Percentiles rank a stretch among this genome's conserved stretches.
Evolutionary conservation across 2,329 filamentous ascomycete genomes (phyloP).

Genomic region (Trichoderma koningiopsis): DNA sequence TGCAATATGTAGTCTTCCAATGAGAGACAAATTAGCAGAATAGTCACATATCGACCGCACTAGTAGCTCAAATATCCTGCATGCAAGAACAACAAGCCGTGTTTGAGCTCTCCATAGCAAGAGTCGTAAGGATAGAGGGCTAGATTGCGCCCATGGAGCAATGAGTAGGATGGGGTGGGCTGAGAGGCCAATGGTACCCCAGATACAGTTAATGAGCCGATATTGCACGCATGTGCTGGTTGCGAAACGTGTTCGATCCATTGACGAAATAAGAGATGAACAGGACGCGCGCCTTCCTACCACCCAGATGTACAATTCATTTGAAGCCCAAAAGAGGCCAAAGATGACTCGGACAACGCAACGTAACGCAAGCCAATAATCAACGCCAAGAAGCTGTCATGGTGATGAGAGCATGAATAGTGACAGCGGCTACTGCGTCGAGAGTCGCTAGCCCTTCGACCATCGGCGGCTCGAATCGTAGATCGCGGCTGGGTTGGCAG

Average conservation of each 20-base stretch:
- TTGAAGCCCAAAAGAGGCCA: neutral
- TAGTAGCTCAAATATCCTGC: slow-evolving; percentile 11
- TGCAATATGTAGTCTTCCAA: neutral
- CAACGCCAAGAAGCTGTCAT: neutral
- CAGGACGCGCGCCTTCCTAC: neutral
- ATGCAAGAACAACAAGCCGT: slow-evolving; percentile 12
- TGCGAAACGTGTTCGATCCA: neutral
- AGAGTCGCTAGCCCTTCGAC: neutral
- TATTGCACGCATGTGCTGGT: neutral
- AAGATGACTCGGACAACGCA: neutral
- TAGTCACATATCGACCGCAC: slow-evolving; percentile 19
- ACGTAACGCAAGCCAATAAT: neutral
- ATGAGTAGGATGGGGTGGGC: neutral
- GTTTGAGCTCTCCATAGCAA: neutral
- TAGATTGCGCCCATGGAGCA: slow-evolving; percentile 5
- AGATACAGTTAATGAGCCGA: neutral
- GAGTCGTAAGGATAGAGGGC: neutral
- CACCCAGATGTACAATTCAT: neutral
- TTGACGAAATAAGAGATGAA: neutral
- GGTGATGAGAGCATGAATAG: neutral
- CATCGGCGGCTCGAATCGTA: slow-evolving; percentile 17
- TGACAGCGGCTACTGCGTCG: neutral
- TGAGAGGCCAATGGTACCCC: neutral
- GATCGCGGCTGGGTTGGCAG: slow-evolving; percentile 20
- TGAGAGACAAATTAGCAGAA: neutral